These are phyloP conservation scores for Flaveria linearis DNA, from an alignment of 129 eudicot genomes.

Conservation along the genomic window DNA sequence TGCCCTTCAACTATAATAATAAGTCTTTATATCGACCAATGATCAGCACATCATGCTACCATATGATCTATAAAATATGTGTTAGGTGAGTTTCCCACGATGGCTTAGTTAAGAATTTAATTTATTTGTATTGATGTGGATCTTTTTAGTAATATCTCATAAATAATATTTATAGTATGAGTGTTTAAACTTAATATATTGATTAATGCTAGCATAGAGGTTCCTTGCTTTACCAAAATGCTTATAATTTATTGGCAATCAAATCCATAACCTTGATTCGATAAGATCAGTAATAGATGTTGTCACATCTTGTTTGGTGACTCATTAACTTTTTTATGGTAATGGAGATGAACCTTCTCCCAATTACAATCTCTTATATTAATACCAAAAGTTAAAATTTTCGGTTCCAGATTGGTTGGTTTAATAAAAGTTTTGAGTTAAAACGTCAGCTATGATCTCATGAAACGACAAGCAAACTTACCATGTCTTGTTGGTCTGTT, in stretches of 20 bases:
- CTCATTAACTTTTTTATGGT: not conserved
- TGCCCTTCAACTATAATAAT: not conserved
- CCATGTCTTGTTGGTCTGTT: too few species aligned
- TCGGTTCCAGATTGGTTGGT: too few species aligned
- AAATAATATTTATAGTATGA: not conserved
- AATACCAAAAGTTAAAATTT: too few species aligned
- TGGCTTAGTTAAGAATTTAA: not conserved
- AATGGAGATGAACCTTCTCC: not conserved
- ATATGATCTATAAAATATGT: not conserved
- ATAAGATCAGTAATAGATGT: conserved; percentile 20
- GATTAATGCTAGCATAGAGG: not conserved
- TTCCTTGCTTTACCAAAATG: not conserved
- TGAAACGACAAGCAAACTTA: too few species aligned
- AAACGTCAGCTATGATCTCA: too few species aligned
- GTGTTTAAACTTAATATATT: not conserved
- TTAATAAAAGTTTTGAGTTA: too few species aligned
- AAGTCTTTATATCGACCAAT: not conserved
- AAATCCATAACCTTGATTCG: conserved; percentile 16
- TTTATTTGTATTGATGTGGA: not conserved
- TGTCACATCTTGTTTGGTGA: conserved; percentile 20
- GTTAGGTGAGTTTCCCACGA: not conserved
- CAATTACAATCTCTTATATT: too few species aligned
- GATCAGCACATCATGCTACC: not conserved
- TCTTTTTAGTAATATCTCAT: not conserved
- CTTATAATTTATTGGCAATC: not conserved